These are phyloP conservation scores for Colletotrichum gigasporum DNA, from an alignment of 2,329 filamentous ascomycete genomes.

Conservation along the genomic window DNA sequence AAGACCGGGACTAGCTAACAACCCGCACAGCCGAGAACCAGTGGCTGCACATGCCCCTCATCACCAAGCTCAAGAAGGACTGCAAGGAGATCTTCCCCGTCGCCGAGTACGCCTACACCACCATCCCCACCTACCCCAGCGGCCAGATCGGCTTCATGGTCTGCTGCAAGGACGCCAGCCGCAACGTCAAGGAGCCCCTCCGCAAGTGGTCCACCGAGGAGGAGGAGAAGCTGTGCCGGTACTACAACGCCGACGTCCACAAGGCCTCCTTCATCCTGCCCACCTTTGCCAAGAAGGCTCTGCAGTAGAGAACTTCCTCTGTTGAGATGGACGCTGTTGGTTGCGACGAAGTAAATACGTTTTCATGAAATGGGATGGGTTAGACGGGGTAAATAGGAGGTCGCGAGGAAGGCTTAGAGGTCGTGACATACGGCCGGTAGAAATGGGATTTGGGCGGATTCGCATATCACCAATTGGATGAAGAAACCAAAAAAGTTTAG, in stretches of 20 bases:
- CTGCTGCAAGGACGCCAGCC: constrained; percentile 91
- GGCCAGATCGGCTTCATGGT: constrained; percentile 99
- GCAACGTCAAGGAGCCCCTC: constrained; percentile 86
- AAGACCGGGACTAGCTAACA: constrained; percentile 28
- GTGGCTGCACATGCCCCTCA: constrained; percentile 96
- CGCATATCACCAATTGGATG: neutral
- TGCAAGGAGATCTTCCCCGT: constrained; percentile 98
- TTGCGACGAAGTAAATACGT: neutral
- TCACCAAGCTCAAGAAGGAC: constrained; percentile 94
- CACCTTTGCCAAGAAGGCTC: constrained; percentile 86
- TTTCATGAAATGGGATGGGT: constrained; percentile 1
- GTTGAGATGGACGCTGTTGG: neutral
- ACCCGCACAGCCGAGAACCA: constrained; percentile 90
- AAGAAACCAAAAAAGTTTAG: constrained; percentile 11
- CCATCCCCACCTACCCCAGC: constrained; percentile 98
- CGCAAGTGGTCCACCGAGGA: constrained; percentile 85
- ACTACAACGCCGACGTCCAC: constrained; percentile 98
- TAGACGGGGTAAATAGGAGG: neutral
- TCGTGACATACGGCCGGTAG: neutral
- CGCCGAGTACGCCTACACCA: constrained; percentile 98
- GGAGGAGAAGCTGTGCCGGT: constrained; percentile 91
- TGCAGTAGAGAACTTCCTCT: constrained; percentile 54
- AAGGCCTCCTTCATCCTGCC: constrained; percentile 93
- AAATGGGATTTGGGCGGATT: neutral
- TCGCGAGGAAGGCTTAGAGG: neutral